Evolutionary conservation across 371 early-diverging fungal genomes (phyloP), one percentile per base, ranked within the genome.

Genomic region (Syncephalastrum contaminatum): DNA sequence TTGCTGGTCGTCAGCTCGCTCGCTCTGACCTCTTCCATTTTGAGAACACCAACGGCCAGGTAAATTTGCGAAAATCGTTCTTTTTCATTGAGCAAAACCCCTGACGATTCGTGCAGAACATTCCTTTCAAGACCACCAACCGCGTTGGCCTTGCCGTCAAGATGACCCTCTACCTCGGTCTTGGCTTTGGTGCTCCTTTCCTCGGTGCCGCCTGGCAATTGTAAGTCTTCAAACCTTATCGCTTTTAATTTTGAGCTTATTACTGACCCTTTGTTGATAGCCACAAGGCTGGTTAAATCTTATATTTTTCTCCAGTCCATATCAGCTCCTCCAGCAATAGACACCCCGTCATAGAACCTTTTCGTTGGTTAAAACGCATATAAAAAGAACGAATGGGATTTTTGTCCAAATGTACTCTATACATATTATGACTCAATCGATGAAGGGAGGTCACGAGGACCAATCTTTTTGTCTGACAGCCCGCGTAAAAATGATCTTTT

Each of bases 121-220:
- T 80, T 54, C 80, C 80, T 43, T 80, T 80, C 67, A 64, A 61
- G 16, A 80, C 77, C 67, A 75, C 69, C 62, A 80, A 75, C 71
- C 72, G 70, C 57, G 61, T 62, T 50, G 73, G 58, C 48, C 72
- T 80, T 59, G 75, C 73, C 48, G 43, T 72, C 53, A 64, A 63
- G 42, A 70, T 76, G 53, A 49, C 49, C 40, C 56, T 67, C 44
- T 76, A 66, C 63, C 68, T 71, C 64, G 77, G 75, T 47, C 42
- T 60, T 18, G 77, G 77, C 43, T 80, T 80, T 53, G 59, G 67
- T 36, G 59, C 67, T 51, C 77, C 75, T 53, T 80, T 80, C 69
- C 43, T 80, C 53, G 71, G 77, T 55, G 43, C 47, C 27, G 54
- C 52, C 43, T 63, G 64, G 64, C 64, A 63, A 56, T 59, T 63